Evolutionary conservation across 2,329 filamentous ascomycete genomes (phyloP), one percentile per base, ranked within the genome.

Genomic region (Stenocarpella maydis): DNA sequence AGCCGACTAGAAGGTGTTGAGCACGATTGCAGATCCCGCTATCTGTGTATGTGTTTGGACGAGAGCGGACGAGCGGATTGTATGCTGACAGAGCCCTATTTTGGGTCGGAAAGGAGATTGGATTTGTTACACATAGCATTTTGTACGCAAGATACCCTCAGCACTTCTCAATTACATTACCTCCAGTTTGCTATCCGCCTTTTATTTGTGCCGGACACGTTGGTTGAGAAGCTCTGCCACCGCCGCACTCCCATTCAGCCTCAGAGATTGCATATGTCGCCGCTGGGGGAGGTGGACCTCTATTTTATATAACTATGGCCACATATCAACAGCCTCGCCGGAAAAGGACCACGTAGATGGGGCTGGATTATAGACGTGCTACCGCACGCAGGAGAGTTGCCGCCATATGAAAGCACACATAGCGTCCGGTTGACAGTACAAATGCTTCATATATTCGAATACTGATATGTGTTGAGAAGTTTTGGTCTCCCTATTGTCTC

Each of bases 271-370:
- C n/a, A n/a, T n/a, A n/a, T n/a, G n/a, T n/a, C n/a, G n/a, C n/a
- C n/a, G n/a, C n/a, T n/a, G n/a, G n/a, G n/a, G n/a, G n/a, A n/a
- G n/a, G n/a, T n/a, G n/a, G n/a, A n/a, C 73, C 1, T 74, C 72
- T 0, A 81, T 80, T n/a, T 72, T 70, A 49, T 76, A 72, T 65
- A 82, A 74, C 0, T 81, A 75, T 4, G 74, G 72, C 4, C 76
- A 76, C 80, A 84, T 82, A 52, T 83, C 76, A 45, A 83, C 74
- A 0, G 77, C 79, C 53, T 82, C 78, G 3, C 61, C 72, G 78
- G 79, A 82, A 31, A 76, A 74, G 3, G 78, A 54, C 1, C 70
- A 68, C 0, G 70, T 68, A 9, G 75, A 74, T 4, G 15, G 52
- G 28, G 79, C 76, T 0, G 76, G 71, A 0, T 79, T 76, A 71